Evolutionary conservation across 2,329 filamentous ascomycete genomes (phyloP).

Genomic region (Pseudofabraea citricarpa): DNA sequence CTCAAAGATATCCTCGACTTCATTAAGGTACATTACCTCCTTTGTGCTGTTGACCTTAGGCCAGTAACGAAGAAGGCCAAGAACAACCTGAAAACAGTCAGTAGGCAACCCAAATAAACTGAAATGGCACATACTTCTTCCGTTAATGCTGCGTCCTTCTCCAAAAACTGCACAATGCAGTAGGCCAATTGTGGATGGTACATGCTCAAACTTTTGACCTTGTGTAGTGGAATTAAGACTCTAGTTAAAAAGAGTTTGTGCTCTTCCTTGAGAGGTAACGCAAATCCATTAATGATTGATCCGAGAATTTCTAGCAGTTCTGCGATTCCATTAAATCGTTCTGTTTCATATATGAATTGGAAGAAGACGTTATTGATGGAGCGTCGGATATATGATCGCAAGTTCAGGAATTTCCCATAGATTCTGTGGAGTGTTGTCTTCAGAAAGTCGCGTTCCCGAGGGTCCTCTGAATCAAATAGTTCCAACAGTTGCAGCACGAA

Average conservation of each 20-base stretch:
- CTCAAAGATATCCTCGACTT: constrained; percentile 99
- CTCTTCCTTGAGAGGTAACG: constrained; percentile 92
- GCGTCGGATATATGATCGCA: constrained; percentile 92
- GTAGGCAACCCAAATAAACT: constrained; percentile 5
- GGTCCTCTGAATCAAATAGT: constrained; percentile 96
- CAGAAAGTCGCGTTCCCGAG: constrained; percentile 90
- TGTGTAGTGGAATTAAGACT: constrained; percentile 89
- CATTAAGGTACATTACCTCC: constrained; percentile 99
- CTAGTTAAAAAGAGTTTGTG: constrained; percentile 97
- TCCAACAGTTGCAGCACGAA: constrained; percentile 97
- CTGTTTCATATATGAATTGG: constrained; percentile 98
- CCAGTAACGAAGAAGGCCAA: constrained; percentile 94
- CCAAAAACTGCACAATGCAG: constrained; percentile 97
- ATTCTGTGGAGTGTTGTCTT: constrained; percentile 98
- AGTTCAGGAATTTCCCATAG: constrained; percentile 97
- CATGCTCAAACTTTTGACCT: constrained; percentile 99
- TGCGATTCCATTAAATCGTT: constrained; percentile 96
- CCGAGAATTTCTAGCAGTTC: constrained; percentile 94
- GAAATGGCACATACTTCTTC: constrained; percentile 67
- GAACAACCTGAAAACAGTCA: constrained; percentile 62
- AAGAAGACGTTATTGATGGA: constrained; percentile 99
- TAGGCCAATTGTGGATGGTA: constrained; percentile 98
- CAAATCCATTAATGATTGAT: constrained; percentile 98
- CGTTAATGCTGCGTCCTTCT: constrained; percentile 94
- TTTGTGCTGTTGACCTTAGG: constrained; percentile 99